Conservation (phyloP, 306 rosid genomes). For the Hippophae rhamnoides region DNA sequence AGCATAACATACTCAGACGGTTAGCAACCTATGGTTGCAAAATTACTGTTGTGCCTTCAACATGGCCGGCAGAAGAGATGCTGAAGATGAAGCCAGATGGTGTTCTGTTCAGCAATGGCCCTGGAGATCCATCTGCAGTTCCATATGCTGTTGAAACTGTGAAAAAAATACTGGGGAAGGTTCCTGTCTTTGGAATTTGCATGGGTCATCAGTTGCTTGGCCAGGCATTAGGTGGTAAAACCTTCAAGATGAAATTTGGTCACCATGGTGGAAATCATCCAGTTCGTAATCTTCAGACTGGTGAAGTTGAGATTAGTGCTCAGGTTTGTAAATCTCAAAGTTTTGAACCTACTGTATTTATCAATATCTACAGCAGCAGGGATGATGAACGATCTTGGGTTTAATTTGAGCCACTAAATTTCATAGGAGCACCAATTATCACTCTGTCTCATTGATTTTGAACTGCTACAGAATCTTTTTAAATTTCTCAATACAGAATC, state of each 20-base stretch:
- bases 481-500: no score
- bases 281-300: slow-evolving; percentile 59
- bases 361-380: neutral
- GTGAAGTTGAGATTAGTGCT: slow-evolving; percentile 82
- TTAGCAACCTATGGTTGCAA: slow-evolving; percentile 81
- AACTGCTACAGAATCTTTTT: no score
- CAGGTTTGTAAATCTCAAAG: slow-evolving; percentile 46
- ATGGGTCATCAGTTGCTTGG: slow-evolving; percentile 98
- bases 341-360: neutral
- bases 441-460: no score
- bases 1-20: slow-evolving; percentile 85
- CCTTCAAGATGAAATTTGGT: slow-evolving; percentile 96
- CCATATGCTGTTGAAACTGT: slow-evolving; percentile 93
- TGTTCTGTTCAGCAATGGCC: slow-evolving; percentile 89
- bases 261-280: slow-evolving; percentile 99
- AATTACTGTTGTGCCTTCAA: slow-evolving; percentile 85
- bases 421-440: no score
- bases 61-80: slow-evolving; percentile 81
- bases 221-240: slow-evolving; percentile 89
- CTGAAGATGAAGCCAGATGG: slow-evolving; percentile 81
- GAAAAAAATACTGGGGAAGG: slow-evolving; percentile 67
- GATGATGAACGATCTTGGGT: no score
- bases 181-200: slow-evolving; percentile 93
- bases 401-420: no score
- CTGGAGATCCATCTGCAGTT: slow-evolving; percentile 94